Percentiles rank a stretch among this genome's conserved stretches.
Conservation (phyloP, 73 alveolate species). For the Blepharisma japonicum region DNA sequence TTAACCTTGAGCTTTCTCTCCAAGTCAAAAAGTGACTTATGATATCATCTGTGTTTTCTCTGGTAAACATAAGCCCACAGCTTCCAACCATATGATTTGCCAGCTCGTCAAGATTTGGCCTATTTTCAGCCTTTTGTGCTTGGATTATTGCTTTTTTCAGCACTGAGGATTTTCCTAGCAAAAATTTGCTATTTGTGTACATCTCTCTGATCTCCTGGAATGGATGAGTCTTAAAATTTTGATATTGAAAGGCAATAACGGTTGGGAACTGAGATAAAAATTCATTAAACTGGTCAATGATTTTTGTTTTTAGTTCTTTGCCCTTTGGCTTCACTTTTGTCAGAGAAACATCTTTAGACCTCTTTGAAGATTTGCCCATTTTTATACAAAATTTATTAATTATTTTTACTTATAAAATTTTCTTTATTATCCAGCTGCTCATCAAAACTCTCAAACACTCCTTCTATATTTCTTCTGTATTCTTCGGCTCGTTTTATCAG, state of each 20-base stretch:
- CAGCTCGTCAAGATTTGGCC: not conserved
- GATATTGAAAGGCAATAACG: constrained; percentile 62
- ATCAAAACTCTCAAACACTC: no score
- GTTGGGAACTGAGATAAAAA: constrained; percentile 61
- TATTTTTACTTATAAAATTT: no score
- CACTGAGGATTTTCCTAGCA: constrained; percentile 82
- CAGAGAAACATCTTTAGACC: constrained; percentile 71
- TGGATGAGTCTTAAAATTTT: constrained; percentile 80
- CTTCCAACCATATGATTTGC: not conserved
- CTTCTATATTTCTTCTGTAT: no score
- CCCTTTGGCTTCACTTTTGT: constrained; percentile 87
- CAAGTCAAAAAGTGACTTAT: not conserved
- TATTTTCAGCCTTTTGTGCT: constrained; percentile 5
- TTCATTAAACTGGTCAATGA: constrained; percentile 65
- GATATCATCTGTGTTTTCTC: not conserved
- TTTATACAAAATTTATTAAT: not conserved
- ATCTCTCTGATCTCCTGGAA: constrained; percentile 52
- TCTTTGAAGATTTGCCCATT: constrained; percentile 78
- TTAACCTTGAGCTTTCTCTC: not conserved
- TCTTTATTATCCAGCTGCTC: no score
- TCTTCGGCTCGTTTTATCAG: no score
- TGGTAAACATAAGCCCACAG: constrained; percentile 25
- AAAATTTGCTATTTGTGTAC: constrained; percentile 53
- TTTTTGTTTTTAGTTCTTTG: constrained; percentile 67
- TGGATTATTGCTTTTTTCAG: constrained; percentile 73